Evolutionary conservation across 805 yeast species (phyloP).

Genomic region (Metschnikowia rubicola): DNA sequence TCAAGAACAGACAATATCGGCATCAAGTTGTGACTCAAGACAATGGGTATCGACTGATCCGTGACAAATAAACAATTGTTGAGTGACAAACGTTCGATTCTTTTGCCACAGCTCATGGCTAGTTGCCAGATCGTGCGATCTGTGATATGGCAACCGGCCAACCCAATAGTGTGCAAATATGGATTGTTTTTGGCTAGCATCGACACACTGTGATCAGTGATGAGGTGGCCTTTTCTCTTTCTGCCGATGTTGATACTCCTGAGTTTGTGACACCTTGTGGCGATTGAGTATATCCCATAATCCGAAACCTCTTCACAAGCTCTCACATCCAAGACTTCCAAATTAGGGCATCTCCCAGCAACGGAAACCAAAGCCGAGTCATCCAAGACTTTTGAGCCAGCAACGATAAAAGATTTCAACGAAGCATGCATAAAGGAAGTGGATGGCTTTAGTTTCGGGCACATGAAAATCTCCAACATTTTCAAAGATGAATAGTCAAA

Average conservation of each 20-base stretch:
- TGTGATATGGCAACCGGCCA: conserved; percentile 82
- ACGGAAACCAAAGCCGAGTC: conserved; percentile 56
- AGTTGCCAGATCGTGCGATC: conserved; percentile 82
- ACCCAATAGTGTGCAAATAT: conserved; percentile 65
- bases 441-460: conserved; percentile 66
- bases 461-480: conserved; percentile 79
- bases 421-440: conserved; percentile 24
- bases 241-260: conserved; percentile 75
- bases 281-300: conserved; percentile 66
- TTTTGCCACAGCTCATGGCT: conserved; percentile 47
- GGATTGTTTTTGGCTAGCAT: conserved; percentile 53
- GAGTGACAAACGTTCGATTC: conserved; percentile 64
- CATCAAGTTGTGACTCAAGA: conserved; percentile 33
- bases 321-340: conserved; percentile 68
- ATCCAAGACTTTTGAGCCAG: conserved; percentile 65
- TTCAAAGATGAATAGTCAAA: conserved; percentile 48
- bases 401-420: conserved; percentile 50
- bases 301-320: conserved; percentile 82
- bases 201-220: conserved; percentile 68
- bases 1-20: conserved; percentile 67
- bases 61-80: conserved; percentile 67
- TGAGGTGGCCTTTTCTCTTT: conserved; percentile 58
- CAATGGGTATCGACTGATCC: conserved; percentile 54
- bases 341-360: conserved; percentile 51
- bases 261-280: conserved; percentile 55